Base-by-base conservation (phyloP, 1,284 basidiomycete genomes). In the Ceratobasidium sp. region DNA sequence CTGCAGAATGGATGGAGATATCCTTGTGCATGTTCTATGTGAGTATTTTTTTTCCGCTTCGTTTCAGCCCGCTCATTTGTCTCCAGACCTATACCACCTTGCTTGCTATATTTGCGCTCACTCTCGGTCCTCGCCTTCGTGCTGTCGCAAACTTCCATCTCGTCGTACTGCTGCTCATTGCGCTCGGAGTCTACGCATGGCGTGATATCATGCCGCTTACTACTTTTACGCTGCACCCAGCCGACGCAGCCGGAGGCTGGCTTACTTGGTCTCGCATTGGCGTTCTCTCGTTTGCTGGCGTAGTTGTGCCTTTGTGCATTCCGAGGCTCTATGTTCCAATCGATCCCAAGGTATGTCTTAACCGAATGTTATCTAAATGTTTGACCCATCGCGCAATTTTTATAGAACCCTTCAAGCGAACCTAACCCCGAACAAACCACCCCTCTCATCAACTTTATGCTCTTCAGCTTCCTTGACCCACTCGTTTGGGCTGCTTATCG, bases 351-450 rank as follows among this genome's bases (percentile, higher is more conserved):
- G 63, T 68, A 58, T 3, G 67, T 81, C 17, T n/a, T 23, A 15
- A 1, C 28, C 31, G 1, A 42, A 13, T 37, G 6, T 61, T 61
- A 37, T 58, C 37, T 31, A 54, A 64, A 45, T 17, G 87, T 61
- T 86, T 86, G 2, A 81, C 83, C 65, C 20, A 75, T 63, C 26
- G 13, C 26, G 13, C 37, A 10, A 51, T 26, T 58, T 77, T 5
- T 61, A 83, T 82, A n/a, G 81, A 69, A 69, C 31, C 45, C 45
- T 20, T 51, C 82, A 1, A 80, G 84, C 4, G 80, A 84, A 28
- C 86, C 87, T 7, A 90, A 89, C 82, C 89, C 90, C 2, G 91
- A 93, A 80, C 91, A 93, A 81, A 91, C 89, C 0, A 88, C 90
- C 0, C 89, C 90, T 0, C 83, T 88, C 63, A 79, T 90, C 20